Evolutionary conservation across 257 asterid species (phyloP).

Genomic region (Capsicum chinense): DNA sequence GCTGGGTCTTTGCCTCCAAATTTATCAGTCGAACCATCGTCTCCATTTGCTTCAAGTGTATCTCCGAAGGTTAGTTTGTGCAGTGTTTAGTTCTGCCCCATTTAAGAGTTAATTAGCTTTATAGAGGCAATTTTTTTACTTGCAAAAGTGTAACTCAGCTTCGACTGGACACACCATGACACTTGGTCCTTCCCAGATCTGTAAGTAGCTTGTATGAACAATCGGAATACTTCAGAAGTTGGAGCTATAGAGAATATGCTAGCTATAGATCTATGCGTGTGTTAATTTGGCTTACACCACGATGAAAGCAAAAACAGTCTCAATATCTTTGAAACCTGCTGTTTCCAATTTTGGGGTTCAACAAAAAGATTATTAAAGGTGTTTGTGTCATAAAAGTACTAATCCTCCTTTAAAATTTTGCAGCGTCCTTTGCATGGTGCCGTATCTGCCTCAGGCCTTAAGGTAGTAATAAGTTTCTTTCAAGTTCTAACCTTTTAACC

Average conservation of each 20-base stretch:
- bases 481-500: neutral
- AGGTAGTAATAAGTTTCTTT: constrained; percentile 47
- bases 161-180: neutral
- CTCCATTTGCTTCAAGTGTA: constrained; percentile 64
- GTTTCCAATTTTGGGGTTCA: constrained; percentile 6
- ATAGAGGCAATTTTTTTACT: neutral
- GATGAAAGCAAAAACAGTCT: neutral
- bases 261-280: constrained; percentile 12
- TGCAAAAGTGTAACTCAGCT: neutral
- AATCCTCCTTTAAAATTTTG: constrained; percentile 8
- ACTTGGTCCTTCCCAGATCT: neutral
- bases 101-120: constrained; percentile 16
- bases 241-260: constrained; percentile 7
- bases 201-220: constrained; percentile 7
- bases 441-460: constrained; percentile 60
- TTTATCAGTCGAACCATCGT: constrained; percentile 51
- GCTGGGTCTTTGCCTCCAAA: constrained; percentile 56
- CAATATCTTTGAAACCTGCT: neutral
- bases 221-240: constrained; percentile 15
- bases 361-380: neutral
- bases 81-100: constrained; percentile 18
- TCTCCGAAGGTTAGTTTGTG: constrained; percentile 44
- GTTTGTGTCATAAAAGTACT: constrained; percentile 5
- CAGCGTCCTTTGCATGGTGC: constrained; percentile 48
- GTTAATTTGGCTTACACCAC: constrained; percentile 10